phyloP scores from a whole-genome alignment of 2,329 filamentous ascomycete genomes.

The Aspergillus fumigatus region DNA sequence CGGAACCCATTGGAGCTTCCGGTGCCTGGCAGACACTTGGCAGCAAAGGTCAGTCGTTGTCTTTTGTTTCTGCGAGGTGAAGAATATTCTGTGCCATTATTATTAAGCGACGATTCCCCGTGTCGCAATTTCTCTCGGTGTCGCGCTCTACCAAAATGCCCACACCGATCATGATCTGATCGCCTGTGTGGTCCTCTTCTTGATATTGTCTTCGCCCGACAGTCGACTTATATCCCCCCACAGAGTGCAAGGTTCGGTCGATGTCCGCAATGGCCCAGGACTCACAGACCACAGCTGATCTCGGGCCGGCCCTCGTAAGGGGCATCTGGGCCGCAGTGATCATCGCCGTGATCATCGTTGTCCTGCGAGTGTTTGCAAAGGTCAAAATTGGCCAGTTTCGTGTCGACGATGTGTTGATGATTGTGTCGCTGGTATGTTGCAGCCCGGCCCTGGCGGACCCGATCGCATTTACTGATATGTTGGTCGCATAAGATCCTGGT shows the following conservation, averaged over 20 bases:
- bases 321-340: conserved; percentile 26
- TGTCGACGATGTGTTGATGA: conserved; percentile 28
- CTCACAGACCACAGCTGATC: conserved; percentile 7
- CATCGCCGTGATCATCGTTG: conserved; percentile 22
- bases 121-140: background rate
- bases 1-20: background rate
- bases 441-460: background rate
- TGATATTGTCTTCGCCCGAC: background rate
- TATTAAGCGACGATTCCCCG: background rate
- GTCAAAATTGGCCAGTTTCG: conserved; percentile 26
- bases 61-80: background rate
- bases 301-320: conserved; percentile 18
- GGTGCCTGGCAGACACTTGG: background rate
- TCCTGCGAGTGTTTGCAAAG: conserved; percentile 25
- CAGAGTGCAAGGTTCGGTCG: background rate
- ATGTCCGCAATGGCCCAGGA: background rate
- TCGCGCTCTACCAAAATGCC: background rate
- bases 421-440: conserved; percentile 22
- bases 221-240: background rate
- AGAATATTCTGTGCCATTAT: background rate
- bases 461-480: background rate
- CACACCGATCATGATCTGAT: background rate
- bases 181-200: background rate
- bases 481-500: conserved; percentile 15
- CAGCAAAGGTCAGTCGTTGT: background rate